Evolutionary conservation across 2,329 filamentous ascomycete genomes (phyloP).

Genomic region (Pseudogymnoascus sp.): DNA sequence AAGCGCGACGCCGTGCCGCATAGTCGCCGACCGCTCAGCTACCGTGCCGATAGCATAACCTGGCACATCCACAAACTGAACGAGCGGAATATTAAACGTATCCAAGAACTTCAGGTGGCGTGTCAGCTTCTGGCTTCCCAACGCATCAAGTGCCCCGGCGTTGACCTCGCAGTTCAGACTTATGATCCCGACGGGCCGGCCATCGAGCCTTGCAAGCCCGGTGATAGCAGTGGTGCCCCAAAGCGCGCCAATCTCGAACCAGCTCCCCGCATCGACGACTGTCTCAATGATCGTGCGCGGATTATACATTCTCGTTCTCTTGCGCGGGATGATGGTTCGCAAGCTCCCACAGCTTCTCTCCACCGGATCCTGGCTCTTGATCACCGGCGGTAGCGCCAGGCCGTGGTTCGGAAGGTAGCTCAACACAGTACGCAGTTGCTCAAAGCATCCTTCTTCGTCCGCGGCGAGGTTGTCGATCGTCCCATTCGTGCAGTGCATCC

Average conservation of each 20-base stretch:
- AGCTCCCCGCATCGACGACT: slow-evolving; percentile 49
- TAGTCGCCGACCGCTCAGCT: slow-evolving; percentile 56
- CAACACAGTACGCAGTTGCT: slow-evolving; percentile 52
- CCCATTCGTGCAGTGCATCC: slow-evolving; percentile 57
- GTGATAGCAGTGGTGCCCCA: slow-evolving; percentile 58
- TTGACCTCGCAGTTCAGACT: slow-evolving; percentile 56
- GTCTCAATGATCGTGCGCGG: slow-evolving; percentile 49
- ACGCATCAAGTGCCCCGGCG: slow-evolving; percentile 54
- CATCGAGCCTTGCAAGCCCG: slow-evolving; percentile 52
- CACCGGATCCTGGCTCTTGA: slow-evolving; percentile 41
- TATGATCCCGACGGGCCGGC: slow-evolving; percentile 52
- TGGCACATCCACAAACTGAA: slow-evolving; percentile 58
- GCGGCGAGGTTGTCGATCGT: slow-evolving; percentile 59
- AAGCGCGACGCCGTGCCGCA: slow-evolving; percentile 57
- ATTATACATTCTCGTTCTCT: slow-evolving; percentile 54
- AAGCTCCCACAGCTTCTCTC: slow-evolving; percentile 43
- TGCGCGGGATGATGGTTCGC: slow-evolving; percentile 50
- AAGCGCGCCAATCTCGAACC: slow-evolving; percentile 58
- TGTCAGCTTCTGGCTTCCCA: slow-evolving; percentile 54
- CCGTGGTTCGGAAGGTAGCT: slow-evolving; percentile 53
- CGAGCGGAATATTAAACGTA: slow-evolving; percentile 56
- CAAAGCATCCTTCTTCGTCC: slow-evolving; percentile 55
- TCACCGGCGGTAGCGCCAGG: slow-evolving; percentile 44
- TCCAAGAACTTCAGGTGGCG: slow-evolving; percentile 57
- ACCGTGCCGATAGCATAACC: slow-evolving; percentile 59